A percentile compares a stretch with the other conserved stretches of the same genome.
Conservation (phyloP, 2,329 filamentous ascomycete species). For the Ophiostoma ips region DNA sequence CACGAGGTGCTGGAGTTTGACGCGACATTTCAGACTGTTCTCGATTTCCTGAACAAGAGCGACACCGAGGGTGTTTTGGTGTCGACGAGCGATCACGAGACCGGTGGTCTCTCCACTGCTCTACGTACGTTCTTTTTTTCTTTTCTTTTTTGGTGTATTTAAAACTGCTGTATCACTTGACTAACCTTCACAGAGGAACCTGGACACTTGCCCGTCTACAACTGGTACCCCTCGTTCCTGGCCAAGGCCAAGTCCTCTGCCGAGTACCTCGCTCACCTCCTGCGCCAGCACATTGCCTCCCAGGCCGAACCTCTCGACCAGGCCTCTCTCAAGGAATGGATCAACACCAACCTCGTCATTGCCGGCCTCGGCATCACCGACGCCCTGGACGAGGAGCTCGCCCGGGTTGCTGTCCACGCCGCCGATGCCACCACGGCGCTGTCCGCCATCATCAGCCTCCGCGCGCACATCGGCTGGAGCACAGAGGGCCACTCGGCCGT, state of each 20-base stretch:
- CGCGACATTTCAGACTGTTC: slow-evolving; percentile 64
- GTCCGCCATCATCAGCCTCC: slow-evolving; percentile 72
- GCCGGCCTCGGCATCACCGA: slow-evolving; percentile 66
- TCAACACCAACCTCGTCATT: slow-evolving; percentile 53
- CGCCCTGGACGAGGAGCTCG: slow-evolving; percentile 56
- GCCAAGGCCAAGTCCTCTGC: slow-evolving; percentile 63
- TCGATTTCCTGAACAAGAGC: slow-evolving; percentile 70
- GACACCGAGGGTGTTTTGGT: slow-evolving; percentile 68
- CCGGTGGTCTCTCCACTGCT: slow-evolving; percentile 72
- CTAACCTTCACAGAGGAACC: slow-evolving; percentile 28
- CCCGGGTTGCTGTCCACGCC: slow-evolving; percentile 45
- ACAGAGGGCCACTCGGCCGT: slow-evolving; percentile 89
- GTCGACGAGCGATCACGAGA: slow-evolving; percentile 90
- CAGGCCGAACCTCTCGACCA: slow-evolving; percentile 8
- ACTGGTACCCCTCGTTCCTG: slow-evolving; percentile 74
- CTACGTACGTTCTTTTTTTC: slow-evolving; percentile 40
- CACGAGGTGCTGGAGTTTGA: slow-evolving; percentile 95
- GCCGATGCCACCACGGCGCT: slow-evolving; percentile 45
- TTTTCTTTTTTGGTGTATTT: background rate
- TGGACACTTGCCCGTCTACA: slow-evolving; percentile 40
- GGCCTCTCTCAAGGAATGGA: slow-evolving; percentile 40
- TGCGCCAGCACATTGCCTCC: slow-evolving; percentile 43
- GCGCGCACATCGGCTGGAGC: slow-evolving; percentile 84
- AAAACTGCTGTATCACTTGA: background rate
- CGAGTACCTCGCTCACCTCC: slow-evolving; percentile 52